phyloP scores from a whole-genome alignment of 2,329 filamentous ascomycete genomes.

The Pezicula carpinea region DNA sequence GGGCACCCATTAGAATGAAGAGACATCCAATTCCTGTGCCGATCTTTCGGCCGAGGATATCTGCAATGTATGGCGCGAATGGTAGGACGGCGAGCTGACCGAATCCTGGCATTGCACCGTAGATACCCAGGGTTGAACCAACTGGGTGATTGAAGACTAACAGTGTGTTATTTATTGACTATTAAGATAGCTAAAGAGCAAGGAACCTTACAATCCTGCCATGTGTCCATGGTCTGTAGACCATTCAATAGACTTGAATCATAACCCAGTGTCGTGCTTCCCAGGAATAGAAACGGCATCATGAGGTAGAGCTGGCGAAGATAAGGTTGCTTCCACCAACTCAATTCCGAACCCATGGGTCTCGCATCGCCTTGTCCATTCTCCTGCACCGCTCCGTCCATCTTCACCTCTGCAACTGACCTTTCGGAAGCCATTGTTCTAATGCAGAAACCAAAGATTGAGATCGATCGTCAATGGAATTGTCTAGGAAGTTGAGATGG shows the following conservation, averaged over 20 bases:
- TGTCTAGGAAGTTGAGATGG: too few relatives aligned
- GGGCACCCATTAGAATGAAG: conserved; percentile 36
- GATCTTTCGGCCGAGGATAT: conserved; percentile 37
- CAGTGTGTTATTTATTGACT: neutral
- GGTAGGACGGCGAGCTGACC: conserved; percentile 39
- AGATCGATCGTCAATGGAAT: too few relatives aligned
- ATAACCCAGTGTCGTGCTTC: conserved; percentile 33
- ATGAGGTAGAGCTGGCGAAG: conserved; percentile 29
- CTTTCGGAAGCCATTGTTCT: neutral
- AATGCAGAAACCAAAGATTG: too few relatives aligned
- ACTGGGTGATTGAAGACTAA: conserved; percentile 19
- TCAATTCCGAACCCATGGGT: conserved; percentile 11
- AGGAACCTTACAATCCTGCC: conserved; percentile 31
- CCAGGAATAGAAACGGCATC: conserved; percentile 30
- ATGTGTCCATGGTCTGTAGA: conserved; percentile 37
- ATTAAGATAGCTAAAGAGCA: neutral
- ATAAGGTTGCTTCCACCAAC: conserved; percentile 29
- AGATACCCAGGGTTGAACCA: conserved; percentile 33
- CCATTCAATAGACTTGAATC: conserved; percentile 39
- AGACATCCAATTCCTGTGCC: conserved; percentile 37
- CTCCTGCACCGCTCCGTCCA: neutral
- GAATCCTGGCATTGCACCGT: conserved; percentile 38
- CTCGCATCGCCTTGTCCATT: neutral
- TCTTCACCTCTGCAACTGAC: neutral
- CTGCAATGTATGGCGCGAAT: conserved; percentile 39